These are phyloP conservation scores for Aspergillus heteromorphus DNA, from an alignment of 495 filamentous ascomycete genomes.

Conservation along the genomic window DNA sequence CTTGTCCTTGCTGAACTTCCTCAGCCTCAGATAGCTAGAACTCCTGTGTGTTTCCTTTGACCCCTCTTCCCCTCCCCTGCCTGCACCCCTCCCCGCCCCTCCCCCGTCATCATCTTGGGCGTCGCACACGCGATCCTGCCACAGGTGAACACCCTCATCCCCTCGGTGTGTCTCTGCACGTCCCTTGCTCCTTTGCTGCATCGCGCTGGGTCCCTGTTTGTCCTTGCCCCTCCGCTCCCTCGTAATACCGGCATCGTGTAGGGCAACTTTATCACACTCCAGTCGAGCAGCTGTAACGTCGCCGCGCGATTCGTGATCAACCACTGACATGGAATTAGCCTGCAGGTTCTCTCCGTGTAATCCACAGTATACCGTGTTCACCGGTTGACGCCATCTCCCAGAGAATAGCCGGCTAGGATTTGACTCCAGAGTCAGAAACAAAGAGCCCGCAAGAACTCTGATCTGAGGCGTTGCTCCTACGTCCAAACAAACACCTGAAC, in stretches of 20 bases:
- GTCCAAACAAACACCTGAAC: not conserved
- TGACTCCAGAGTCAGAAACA: not conserved
- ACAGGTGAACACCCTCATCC: conserved; percentile 4
- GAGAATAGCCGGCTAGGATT: not conserved
- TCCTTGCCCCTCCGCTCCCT: not conserved
- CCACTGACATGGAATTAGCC: conserved; percentile 19
- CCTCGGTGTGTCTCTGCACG: not conserved
- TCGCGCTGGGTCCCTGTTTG: not conserved
- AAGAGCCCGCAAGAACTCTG: not conserved
- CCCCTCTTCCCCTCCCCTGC: not conserved
- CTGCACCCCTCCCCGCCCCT: not conserved
- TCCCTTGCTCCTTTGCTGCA: not conserved
- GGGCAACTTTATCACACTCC: conserved; percentile 12
- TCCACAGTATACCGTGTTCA: conserved; percentile 8
- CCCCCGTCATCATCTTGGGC: not conserved
- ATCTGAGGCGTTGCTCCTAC: not conserved
- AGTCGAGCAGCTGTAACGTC: conserved; percentile 15
- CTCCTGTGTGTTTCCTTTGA: conserved; percentile 1
- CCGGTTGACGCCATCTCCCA: conserved; percentile 3
- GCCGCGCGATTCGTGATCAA: conserved; percentile 9
- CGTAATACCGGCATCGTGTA: conserved; percentile 22
- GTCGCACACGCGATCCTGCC: conserved; percentile 2
- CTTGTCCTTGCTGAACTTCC: not conserved
- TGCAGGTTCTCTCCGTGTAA: conserved; percentile 16
- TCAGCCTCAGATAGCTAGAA: not conserved